A percentile compares a stretch with the other conserved stretches of the same genome.
Evolutionary conservation across 2,329 filamentous ascomycete genomes (phyloP).

Genomic region (Davidsoniella neocaledoniae): DNA sequence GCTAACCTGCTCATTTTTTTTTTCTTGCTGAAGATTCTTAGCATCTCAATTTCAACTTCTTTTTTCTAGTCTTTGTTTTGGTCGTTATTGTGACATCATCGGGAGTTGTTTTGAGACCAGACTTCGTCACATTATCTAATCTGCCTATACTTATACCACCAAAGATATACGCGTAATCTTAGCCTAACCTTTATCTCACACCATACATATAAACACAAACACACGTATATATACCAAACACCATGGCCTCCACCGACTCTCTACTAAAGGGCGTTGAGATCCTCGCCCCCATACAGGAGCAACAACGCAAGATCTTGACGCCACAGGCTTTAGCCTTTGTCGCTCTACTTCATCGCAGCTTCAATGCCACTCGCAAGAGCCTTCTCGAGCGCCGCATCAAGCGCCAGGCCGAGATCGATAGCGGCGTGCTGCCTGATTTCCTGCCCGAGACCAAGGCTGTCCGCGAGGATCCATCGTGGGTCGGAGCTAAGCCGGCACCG

Average conservation of each 20-base stretch:
- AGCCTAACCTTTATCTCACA: neutral
- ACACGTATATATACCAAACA: constrained; percentile 15
- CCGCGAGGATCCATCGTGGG: constrained; percentile 87
- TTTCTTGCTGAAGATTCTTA: too few relatives aligned
- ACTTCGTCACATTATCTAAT: too few relatives aligned
- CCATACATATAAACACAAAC: neutral
- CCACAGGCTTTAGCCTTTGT: constrained; percentile 85
- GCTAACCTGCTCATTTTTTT: too few relatives aligned
- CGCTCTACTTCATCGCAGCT: constrained; percentile 83
- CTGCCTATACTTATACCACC: too few relatives aligned
- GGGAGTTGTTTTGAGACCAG: too few relatives aligned
- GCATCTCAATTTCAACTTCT: too few relatives aligned
- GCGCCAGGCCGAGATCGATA: constrained; percentile 86
- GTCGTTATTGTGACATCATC: too few relatives aligned
- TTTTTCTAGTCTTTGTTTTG: too few relatives aligned
- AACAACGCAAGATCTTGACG: constrained; percentile 78
- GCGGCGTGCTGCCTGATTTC: constrained; percentile 79
- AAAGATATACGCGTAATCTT: neutral
- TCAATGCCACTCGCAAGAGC: constrained; percentile 75
- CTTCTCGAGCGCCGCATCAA: constrained; percentile 73
- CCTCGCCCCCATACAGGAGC: constrained; percentile 60
- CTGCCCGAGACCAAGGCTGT: constrained; percentile 90
- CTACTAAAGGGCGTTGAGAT: constrained; percentile 81
- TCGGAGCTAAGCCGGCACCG: constrained; percentile 75
- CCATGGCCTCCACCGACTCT: constrained; percentile 52